Base-by-base conservation (phyloP, 129 eudicot species). In the Ambrosia trifida region DNA sequence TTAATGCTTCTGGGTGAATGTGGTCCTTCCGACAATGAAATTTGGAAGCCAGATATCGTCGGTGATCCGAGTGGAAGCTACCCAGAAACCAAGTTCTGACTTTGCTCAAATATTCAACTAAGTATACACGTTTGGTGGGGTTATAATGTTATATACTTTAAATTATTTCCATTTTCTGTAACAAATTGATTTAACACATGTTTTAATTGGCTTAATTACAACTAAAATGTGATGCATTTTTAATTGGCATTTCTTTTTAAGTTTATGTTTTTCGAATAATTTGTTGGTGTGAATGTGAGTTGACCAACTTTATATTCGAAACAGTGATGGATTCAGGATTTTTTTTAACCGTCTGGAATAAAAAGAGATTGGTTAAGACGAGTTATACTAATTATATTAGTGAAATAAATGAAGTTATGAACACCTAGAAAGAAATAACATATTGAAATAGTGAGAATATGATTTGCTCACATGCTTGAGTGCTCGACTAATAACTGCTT, bases 41-140 rank as follows among this genome's bases (percentile, higher is more conserved):
- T 77, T 58, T 31, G 47, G 12, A 20, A 50, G 32, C 7, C 8
- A 41, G 66, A 69, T 77, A 50, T 16, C 81, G 81, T 77, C 81
- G 81, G 81, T 77, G 81, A 77, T 70, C 33, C 49, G 47, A n/a
- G 24, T 69, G 35, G 81, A 70, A 50, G 72, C 81, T 50, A 19
- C 72, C 45, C 0, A 16, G 59, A 69, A 69, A 14, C 11, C 20
- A 6, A 62, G 16, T 76, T 50, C 33, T 46, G 24, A 61, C 76
- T 69, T 57, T 46, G 41, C 69, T 76, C 80, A 57, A 38, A 50
- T 46, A n/a, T 40, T 66, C 45, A 28, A 28, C 47, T 52, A 28
- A 28, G 35, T 52, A 72, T 35, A 17, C 73, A 75, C 73, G 66
- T 66, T 68, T 75, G 61, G 77, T 73, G 70, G 77, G 77, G 64